Evolutionary conservation across 257 asterid species (phyloP).

Genomic region (Nicotiana otophora): DNA sequence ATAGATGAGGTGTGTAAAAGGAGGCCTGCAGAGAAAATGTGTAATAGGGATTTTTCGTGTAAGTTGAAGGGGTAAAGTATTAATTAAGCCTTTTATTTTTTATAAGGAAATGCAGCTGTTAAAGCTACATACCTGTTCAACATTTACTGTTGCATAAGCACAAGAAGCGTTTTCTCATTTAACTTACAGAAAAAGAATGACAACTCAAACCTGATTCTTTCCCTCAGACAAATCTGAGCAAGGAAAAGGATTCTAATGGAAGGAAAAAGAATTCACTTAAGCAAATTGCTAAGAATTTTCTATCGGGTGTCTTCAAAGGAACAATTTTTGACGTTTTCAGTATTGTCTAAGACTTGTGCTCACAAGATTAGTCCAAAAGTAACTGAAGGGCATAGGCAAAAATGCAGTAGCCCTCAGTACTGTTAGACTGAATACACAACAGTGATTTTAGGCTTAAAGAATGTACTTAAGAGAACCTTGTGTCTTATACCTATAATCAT

Average conservation of each 20-base stretch:
- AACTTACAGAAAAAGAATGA: too few relatives aligned
- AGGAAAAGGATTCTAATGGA: background rate
- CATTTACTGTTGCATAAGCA: too few relatives aligned
- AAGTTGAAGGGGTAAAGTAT: too few relatives aligned
- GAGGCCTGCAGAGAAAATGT: too few relatives aligned
- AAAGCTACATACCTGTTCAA: too few relatives aligned
- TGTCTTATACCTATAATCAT: background rate
- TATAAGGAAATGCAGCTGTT: too few relatives aligned
- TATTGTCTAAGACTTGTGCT: background rate
- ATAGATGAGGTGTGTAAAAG: too few relatives aligned
- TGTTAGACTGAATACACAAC: background rate
- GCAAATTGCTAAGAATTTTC: background rate
- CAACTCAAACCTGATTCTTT: background rate
- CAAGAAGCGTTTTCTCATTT: too few relatives aligned
- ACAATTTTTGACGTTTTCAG: background rate
- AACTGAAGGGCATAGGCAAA: conserved; percentile 1
- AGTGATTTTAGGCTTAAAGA: background rate
- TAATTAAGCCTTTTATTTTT: too few relatives aligned
- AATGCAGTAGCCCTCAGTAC: background rate
- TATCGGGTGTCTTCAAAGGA: background rate
- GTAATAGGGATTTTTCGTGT: too few relatives aligned
- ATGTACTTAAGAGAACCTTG: background rate
- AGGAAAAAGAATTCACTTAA: conserved; percentile 3
- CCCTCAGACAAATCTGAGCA: background rate
- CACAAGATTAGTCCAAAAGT: background rate